A percentile compares a stretch with the other conserved stretches of the same genome.
Evolutionary conservation across 805 yeast genomes (phyloP).

Genomic region (Torulaspora franciscae): DNA sequence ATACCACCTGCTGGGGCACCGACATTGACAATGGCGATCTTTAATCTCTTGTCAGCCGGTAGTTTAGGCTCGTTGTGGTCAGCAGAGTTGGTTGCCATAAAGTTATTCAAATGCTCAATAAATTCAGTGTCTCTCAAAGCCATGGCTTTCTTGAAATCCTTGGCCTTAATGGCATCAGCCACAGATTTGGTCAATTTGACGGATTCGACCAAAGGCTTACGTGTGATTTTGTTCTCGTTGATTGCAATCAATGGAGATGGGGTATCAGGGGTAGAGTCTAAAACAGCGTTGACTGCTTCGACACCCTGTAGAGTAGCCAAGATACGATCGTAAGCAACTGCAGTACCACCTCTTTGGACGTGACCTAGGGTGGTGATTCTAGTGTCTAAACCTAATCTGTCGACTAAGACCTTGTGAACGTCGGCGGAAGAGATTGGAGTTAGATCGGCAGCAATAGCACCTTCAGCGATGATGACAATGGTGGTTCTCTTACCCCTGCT

Average conservation of each 20-base stretch:
- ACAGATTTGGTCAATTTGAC: slow-evolving; percentile 67
- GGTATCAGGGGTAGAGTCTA: slow-evolving; percentile 62
- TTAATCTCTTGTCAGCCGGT: slow-evolving; percentile 49
- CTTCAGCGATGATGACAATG: slow-evolving; percentile 78
- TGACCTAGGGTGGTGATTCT: slow-evolving; percentile 75
- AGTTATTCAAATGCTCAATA: slow-evolving; percentile 57
- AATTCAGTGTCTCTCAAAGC: slow-evolving; percentile 66
- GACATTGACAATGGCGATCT: slow-evolving; percentile 65
- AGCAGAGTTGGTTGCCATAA: slow-evolving; percentile 61
- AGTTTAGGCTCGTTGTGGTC: slow-evolving; percentile 60
- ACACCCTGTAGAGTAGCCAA: slow-evolving; percentile 78
- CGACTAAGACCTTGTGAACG: slow-evolving; percentile 61
- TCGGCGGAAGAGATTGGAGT: slow-evolving; percentile 62
- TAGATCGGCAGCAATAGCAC: slow-evolving; percentile 68
- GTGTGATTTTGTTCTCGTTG: slow-evolving; percentile 62
- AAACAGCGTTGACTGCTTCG: slow-evolving; percentile 71
- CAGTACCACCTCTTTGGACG: slow-evolving; percentile 80
- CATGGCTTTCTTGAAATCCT: slow-evolving; percentile 68
- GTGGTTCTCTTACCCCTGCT: slow-evolving; percentile 71
- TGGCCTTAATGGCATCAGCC: slow-evolving; percentile 59
- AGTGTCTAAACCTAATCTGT: slow-evolving; percentile 65
- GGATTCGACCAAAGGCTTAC: slow-evolving; percentile 67
- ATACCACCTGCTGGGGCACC: slow-evolving; percentile 81
- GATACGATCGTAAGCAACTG: slow-evolving; percentile 68
- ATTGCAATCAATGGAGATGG: slow-evolving; percentile 78